A percentile compares a stretch with the other conserved stretches of the same genome.
These are phyloP conservation scores for Candida xiaguanensis DNA, from an alignment of 805 yeast species.

Conservation along the genomic window DNA sequence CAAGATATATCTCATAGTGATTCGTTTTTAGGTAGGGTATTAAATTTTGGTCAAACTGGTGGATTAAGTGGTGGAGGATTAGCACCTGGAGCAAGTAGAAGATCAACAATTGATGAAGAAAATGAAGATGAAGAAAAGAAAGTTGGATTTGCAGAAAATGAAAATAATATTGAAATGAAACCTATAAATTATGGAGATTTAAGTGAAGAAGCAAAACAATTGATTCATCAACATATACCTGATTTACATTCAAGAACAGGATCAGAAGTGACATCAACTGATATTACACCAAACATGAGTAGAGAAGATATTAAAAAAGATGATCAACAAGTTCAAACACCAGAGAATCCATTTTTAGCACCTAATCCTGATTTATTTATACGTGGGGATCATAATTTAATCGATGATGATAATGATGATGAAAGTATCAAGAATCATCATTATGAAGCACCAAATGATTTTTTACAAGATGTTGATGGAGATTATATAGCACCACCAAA, in stretches of 20 bases:
- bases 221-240: constrained; percentile 49
- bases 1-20: constrained; percentile 26
- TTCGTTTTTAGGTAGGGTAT: constrained; percentile 36
- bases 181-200: constrained; percentile 40
- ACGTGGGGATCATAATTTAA: constrained; percentile 5
- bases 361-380: constrained; percentile 38
- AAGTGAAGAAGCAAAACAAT: constrained; percentile 50
- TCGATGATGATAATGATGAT: constrained; percentile 9
- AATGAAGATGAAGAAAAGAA: constrained; percentile 42
- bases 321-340: constrained; percentile 1
- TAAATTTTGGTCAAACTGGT: constrained; percentile 21
- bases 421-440: not conserved
- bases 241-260: constrained; percentile 10
- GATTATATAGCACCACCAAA: constrained; percentile 40
- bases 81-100: constrained; percentile 35
- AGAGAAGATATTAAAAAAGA: constrained; percentile 4
- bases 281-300: constrained; percentile 7
- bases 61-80: constrained; percentile 39
- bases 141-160: constrained; percentile 16
- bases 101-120: constrained; percentile 19
- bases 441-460: constrained; percentile 17
- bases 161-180: constrained; percentile 39
- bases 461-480: constrained; percentile 29
- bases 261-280: not conserved
- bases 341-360: constrained; percentile 22